Conservation (phyloP, 495 filamentous ascomycete species). For the Coniosporium apollinis region DNA sequence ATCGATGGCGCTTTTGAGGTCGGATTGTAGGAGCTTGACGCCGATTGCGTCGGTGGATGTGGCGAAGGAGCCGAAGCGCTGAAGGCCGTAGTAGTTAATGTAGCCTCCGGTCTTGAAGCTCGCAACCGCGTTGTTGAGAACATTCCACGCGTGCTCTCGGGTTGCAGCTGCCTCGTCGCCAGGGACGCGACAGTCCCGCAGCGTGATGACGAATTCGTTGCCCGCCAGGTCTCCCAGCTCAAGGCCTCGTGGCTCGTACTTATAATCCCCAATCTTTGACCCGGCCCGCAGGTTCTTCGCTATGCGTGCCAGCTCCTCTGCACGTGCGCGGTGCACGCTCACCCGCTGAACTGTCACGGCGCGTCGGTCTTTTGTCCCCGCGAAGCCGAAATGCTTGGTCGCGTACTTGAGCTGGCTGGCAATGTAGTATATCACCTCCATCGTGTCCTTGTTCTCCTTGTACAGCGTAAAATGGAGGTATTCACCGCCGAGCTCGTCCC, state of each 20-base stretch:
- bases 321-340: slow-evolving; percentile 48
- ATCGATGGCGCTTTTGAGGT: slow-evolving; percentile 64
- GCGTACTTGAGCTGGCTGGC: slow-evolving; percentile 50
- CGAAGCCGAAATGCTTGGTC: slow-evolving; percentile 58
- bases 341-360: slow-evolving; percentile 78
- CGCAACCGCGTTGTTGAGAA: slow-evolving; percentile 38
- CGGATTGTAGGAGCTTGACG: slow-evolving; percentile 60
- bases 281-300: slow-evolving; percentile 42
- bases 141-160: slow-evolving; percentile 27
- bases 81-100: slow-evolving; percentile 91
- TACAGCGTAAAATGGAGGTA: slow-evolving; percentile 88
- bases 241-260: slow-evolving; percentile 49
- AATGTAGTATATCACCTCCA: slow-evolving; percentile 69
- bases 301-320: slow-evolving; percentile 32
- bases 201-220: slow-evolving; percentile 82
- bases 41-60: slow-evolving; percentile 71
- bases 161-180: slow-evolving; percentile 26
- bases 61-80: slow-evolving; percentile 77
- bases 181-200: slow-evolving; percentile 61
- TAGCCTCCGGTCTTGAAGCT: slow-evolving; percentile 52
- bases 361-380: slow-evolving; percentile 86
- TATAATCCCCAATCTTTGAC: slow-evolving; percentile 60
- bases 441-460: slow-evolving; percentile 97
- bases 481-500: slow-evolving; percentile 52
- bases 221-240: slow-evolving; percentile 69